Evolutionary conservation across 345 rosid species (phyloP), one percentile per base, ranked within the genome.

Genomic region (Eutrema japonicum): DNA sequence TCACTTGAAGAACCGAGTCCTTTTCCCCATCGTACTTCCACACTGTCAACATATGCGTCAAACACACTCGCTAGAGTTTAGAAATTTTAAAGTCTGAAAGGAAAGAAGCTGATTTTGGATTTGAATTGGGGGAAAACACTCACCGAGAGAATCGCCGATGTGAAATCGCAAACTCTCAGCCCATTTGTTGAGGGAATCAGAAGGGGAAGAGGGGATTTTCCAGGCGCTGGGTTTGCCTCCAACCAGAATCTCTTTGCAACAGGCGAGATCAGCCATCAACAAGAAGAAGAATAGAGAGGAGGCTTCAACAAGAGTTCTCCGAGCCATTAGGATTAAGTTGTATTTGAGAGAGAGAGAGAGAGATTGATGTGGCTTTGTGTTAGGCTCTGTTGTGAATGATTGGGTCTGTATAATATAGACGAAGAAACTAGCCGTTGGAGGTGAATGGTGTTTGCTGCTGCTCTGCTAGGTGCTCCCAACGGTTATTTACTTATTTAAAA

Each of bases 111-210:
- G 51, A 0, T 7, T 33, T 36, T 61, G 29, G 47, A 46, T 29
- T 56, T 29, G n/a, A 6, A 26, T 9, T 4, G 10, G 22, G 27
- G 12, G 18, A 30, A 46, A 43, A 14, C 26, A 50, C 26, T 70
- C 70, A 89, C 93, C 92, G 0, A 88, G 91, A 41, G 83, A 64
- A 65, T 92, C 93, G 13, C 90, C 93, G 3, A 88, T 66, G 48
- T 64, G 82, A 74, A 92, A 89, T 10, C 92, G 89, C 12, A 85
- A 52, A 6, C 53, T 81, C 73, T 74, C 86, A 53, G 96, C 97
- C 97, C 97, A 92, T 72, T 75, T 66, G 76, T 88, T 85, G 68
- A 92, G 93, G 4, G 93, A 82, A 64, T 85, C 88, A n/a, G 96
- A 66, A 70, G 89, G 80, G 0, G 92, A 87, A 59, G 88, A 82